Base-by-base conservation (phyloP, 345 rosid genomes). In the Trapa bicornis region DNA sequence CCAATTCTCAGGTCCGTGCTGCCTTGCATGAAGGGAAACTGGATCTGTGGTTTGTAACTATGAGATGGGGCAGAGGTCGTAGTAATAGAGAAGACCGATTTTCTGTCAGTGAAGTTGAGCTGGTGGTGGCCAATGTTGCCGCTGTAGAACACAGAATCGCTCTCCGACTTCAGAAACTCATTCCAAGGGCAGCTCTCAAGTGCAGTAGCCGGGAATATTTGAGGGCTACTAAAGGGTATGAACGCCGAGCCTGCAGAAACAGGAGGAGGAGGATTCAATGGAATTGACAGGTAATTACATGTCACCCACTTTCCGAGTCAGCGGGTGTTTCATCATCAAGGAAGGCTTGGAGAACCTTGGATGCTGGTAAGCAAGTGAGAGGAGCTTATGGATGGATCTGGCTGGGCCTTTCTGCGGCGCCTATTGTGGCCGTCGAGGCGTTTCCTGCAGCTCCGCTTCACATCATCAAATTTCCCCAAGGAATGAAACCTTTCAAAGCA, bases 371-470 rank as follows among this genome's bases (percentile, higher is more conserved):
- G 73, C 70, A 83, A 74, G 43, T 81, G 80, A 58, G 79, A 78
- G 61, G 84, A 66, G 71, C 74, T 77, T 45, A 73, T 47, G 67
- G 80, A 54, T 39, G 85, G 62, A 72, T 82, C 86, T 0, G 84
- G 87, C 69, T 83, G 95, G 36, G 89, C 79, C 82, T 88, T 88
- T 74, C 91, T 83, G 48, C 89, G 74, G 8, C 96, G 83, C 37
- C 88, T 68, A 75, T 88, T 88, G 70, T 88, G 96, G 29, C 91
- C 91, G 62, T 88, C 96, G 10, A 88, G 96, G 22, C 91, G 83
- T 68, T 84, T 88, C 65, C 96, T 80, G 76, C 91, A 88, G 85
- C 96, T 88, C 74, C 96, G 73, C 71, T 88, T 88, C 62, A 82
- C 89, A 29, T 84, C 89, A 66, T 88, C 91, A 66, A 88, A 88